These are phyloP conservation scores for Botrytis galanthina DNA, from an alignment of 2,329 filamentous ascomycete genomes.

Conservation along the genomic window DNA sequence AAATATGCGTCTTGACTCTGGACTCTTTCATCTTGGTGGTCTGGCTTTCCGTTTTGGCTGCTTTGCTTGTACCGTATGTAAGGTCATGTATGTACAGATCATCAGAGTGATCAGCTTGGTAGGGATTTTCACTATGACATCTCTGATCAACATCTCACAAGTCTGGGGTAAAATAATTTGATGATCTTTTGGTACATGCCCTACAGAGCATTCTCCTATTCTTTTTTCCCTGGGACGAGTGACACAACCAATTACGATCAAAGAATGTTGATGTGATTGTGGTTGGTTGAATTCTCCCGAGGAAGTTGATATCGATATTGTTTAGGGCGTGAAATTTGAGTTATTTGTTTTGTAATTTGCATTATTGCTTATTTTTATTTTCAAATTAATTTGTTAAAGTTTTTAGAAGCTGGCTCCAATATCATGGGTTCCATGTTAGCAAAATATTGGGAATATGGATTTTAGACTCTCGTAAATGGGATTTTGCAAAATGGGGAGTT, in stretches of 20 bases:
- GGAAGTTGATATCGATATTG: neutral
- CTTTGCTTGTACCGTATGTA: neutral
- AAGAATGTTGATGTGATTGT: neutral
- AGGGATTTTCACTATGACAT: neutral
- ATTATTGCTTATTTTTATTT: neutral
- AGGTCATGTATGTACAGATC: neutral
- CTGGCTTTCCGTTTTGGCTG: neutral
- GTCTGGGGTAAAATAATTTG: constrained; percentile 4
- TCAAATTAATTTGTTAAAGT: neutral
- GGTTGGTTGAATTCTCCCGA: neutral
- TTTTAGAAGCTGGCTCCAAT: neutral
- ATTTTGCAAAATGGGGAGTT: neutral
- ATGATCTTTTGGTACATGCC: neutral
- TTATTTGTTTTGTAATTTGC: neutral
- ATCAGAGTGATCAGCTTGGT: neutral
- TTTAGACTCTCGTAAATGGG: neutral
- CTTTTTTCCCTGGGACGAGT: neutral
- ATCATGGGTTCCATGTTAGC: neutral
- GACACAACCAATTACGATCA: neutral
- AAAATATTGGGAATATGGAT: neutral
- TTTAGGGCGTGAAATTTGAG: neutral
- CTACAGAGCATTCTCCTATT: neutral
- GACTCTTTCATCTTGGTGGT: neutral
- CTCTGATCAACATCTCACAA: constrained; percentile 6
- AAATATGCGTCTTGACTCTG: neutral